phyloP scores from a whole-genome alignment of 2,329 filamentous ascomycete species.

The Fusarium torulosum region DNA sequence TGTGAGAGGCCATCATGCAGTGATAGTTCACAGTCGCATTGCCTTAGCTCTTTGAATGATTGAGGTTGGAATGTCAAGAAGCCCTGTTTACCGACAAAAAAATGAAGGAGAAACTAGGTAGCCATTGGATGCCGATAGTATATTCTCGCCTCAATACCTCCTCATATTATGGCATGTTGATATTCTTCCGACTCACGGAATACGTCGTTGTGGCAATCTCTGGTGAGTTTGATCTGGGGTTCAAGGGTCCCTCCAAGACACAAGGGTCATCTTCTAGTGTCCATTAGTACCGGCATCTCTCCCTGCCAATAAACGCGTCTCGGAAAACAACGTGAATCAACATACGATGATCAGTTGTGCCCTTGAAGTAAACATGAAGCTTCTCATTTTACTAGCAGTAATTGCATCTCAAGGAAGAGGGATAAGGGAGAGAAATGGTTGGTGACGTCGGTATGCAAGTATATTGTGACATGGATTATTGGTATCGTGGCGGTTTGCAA shows the following conservation, averaged over 20 bases:
- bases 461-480: slow-evolving; percentile 19
- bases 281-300: slow-evolving; percentile 1
- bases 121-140: background rate
- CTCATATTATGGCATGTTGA: background rate
- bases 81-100: background rate
- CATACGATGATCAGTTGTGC: slow-evolving; percentile 1
- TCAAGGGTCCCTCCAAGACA: slow-evolving; percentile 25
- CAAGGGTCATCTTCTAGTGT: slow-evolving; percentile 27
- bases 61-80: background rate
- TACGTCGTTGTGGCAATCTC: background rate
- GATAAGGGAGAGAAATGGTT: slow-evolving; percentile 7
- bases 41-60: slow-evolving; percentile 11
- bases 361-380: slow-evolving; percentile 8
- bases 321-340: slow-evolving; percentile 31
- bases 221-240: slow-evolving; percentile 4
- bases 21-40: slow-evolving; percentile 11
- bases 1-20: slow-evolving; percentile 24
- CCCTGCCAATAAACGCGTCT: slow-evolving; percentile 35
- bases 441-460: slow-evolving; percentile 31
- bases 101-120: background rate
- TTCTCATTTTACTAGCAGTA: background rate
- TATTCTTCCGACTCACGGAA: background rate
- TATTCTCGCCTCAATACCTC: background rate
- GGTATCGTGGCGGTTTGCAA: slow-evolving; percentile 41
- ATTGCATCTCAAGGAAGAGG: background rate